Conservation (phyloP, 495 filamentous ascomycete species). For the Penicillium paradoxum region DNA sequence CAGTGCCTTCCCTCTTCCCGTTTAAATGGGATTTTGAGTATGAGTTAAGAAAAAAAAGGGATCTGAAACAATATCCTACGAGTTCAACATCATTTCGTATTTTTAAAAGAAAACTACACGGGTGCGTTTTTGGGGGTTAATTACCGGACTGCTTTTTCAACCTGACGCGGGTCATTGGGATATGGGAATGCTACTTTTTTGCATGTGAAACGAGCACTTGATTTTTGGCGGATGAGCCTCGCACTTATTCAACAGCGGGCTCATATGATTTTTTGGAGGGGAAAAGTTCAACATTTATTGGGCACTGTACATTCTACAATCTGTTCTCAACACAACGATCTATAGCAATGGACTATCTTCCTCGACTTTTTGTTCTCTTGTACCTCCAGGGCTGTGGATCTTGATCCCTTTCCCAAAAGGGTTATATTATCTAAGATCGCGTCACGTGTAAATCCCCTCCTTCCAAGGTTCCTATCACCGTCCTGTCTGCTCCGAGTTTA, state of each 20-base stretch:
- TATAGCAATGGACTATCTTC: slow-evolving; percentile 8
- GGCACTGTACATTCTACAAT: slow-evolving; percentile 11
- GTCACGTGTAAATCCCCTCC: background rate
- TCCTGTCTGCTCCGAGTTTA: background rate
- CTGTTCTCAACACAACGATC: slow-evolving; percentile 10
- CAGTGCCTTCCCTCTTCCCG: slow-evolving; percentile 85
- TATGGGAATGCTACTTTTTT: slow-evolving; percentile 28
- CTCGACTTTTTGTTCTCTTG: background rate
- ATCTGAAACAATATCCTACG: slow-evolving; percentile 14
- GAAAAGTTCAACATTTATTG: slow-evolving; percentile 35
- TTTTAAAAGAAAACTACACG: slow-evolving; percentile 27
- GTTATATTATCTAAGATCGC: background rate
- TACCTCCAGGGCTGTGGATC: too few species aligned
- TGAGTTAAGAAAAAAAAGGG: slow-evolving; percentile 18
- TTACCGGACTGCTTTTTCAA: slow-evolving; percentile 48
- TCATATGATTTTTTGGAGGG: slow-evolving; percentile 29
- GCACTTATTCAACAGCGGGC: slow-evolving; percentile 38
- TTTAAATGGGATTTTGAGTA: slow-evolving; percentile 38
- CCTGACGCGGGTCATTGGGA: slow-evolving; percentile 43
- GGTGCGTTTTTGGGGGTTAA: slow-evolving; percentile 41
- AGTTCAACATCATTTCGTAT: slow-evolving; percentile 32
- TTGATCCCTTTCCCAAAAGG: background rate
- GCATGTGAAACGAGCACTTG: slow-evolving; percentile 33
- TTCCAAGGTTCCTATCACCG: background rate
- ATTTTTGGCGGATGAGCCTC: slow-evolving; percentile 23